A percentile compares a stretch with the other conserved stretches of the same genome.
These are phyloP conservation scores for Puccinia polysora DNA, from an alignment of 1,284 basidiomycete species.

Conservation along the genomic window DNA sequence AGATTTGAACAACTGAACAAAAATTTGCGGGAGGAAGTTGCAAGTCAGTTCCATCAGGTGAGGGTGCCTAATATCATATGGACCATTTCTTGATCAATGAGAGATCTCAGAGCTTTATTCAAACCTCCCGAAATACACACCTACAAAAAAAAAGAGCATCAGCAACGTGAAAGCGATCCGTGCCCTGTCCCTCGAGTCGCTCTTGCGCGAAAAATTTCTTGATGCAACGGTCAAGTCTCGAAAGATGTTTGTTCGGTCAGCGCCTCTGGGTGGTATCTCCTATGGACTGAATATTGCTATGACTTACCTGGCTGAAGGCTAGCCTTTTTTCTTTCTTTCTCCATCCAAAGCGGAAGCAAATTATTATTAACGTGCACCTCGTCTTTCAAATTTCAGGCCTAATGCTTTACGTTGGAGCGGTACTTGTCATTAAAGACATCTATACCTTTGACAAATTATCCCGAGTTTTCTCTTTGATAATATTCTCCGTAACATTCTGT, in stretches of 20 bases:
- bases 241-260: slow-evolving; percentile 36
- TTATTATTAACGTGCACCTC: background rate
- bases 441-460: slow-evolving; percentile 38
- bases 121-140: slow-evolving; percentile 54
- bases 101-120: background rate
- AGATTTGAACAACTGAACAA: slow-evolving; percentile 76
- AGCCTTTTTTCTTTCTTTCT: background rate
- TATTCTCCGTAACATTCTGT: slow-evolving; percentile 63
- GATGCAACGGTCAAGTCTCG: slow-evolving; percentile 12
- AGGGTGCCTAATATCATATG: slow-evolving; percentile 49
- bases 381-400: slow-evolving; percentile 10
- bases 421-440: slow-evolving; percentile 25
- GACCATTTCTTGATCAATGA: background rate
- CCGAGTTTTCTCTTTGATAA: slow-evolving; percentile 42
- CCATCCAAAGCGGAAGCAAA: background rate
- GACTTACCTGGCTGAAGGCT: slow-evolving; percentile 36
- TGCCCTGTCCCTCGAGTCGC: slow-evolving; percentile 25
- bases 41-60: slow-evolving; percentile 79
- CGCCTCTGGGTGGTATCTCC: slow-evolving; percentile 34
- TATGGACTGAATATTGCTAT: slow-evolving; percentile 33
- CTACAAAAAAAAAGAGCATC: slow-evolving; percentile 10
- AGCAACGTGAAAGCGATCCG: slow-evolving; percentile 37
- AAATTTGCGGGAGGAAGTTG: slow-evolving; percentile 73
- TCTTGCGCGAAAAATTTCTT: slow-evolving; percentile 24
- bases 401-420: slow-evolving; percentile 38